A percentile compares a stretch with the other conserved stretches of the same genome.
Evolutionary conservation across 305 asterid genomes (phyloP).

Genomic region (Lippia alba): DNA sequence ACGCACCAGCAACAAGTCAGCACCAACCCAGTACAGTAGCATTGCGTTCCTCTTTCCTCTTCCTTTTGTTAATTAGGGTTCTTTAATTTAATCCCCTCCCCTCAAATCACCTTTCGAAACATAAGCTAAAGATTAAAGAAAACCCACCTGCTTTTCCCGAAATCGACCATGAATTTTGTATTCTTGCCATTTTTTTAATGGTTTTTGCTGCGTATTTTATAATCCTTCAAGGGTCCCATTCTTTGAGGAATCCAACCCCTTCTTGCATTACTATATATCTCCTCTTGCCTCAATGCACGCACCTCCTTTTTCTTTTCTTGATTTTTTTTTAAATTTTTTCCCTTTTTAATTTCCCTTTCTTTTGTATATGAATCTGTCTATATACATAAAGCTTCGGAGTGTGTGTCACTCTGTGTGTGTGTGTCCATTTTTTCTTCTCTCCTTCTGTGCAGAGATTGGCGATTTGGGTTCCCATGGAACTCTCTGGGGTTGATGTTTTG

Average conservation of each 20-base stretch:
- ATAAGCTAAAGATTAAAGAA: not conserved
- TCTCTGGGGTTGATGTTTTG: conserved; percentile 20
- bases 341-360: not conserved
- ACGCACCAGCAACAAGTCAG: conserved; percentile 36
- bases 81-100: not conserved
- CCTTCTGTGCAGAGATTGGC: conserved; percentile 25
- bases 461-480: conserved; percentile 30
- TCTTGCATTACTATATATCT: conserved; percentile 38
- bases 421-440: conserved; percentile 10
- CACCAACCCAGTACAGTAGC: conserved; percentile 10
- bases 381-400: conserved; percentile 19
- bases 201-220: conserved; percentile 18
- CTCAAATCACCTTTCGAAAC: not conserved
- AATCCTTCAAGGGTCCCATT: conserved; percentile 43
- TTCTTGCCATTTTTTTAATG: conserved; percentile 25
- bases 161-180: conserved; percentile 45
- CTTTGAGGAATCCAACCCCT: conserved; percentile 42
- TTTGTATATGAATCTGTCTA: conserved; percentile 4
- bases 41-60: conserved; percentile 20
- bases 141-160: conserved; percentile 47
- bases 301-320: conserved; percentile 32
- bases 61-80: too few relatives aligned
- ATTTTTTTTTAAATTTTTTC: not conserved
- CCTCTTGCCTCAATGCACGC: conserved; percentile 47
- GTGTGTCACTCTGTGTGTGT: conserved; percentile 11